phyloP scores from a whole-genome alignment of 441 rosid species.

The Cnidoscolus chayamansa region DNA sequence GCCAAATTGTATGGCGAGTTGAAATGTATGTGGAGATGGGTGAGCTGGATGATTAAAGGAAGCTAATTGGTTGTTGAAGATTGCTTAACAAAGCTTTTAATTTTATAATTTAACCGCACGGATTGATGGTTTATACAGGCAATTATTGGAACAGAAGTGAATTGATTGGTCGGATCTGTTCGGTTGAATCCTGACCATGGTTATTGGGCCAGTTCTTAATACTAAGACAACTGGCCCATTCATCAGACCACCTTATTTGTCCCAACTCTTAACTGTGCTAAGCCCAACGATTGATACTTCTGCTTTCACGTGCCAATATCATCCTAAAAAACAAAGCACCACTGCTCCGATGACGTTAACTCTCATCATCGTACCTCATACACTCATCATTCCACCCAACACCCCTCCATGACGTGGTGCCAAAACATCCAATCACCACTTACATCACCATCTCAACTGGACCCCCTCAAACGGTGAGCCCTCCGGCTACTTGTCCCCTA shows the following conservation, averaged over 20 bases:
- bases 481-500: slow-evolving; percentile 44
- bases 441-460: slow-evolving; percentile 18
- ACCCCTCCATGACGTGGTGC: slow-evolving; percentile 30
- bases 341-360: slow-evolving; percentile 23
- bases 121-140: too few relatives aligned
- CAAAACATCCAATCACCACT: background rate
- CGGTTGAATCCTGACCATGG: slow-evolving; percentile 50
- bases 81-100: background rate
- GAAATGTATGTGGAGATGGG: background rate
- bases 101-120: too few relatives aligned
- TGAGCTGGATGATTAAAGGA: slow-evolving; percentile 7
- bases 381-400: slow-evolving; percentile 31
- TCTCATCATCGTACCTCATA: slow-evolving; percentile 33
- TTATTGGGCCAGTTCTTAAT: slow-evolving; percentile 37
- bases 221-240: slow-evolving; percentile 29
- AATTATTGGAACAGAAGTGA: too few relatives aligned
- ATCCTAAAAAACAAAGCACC: too few relatives aligned
- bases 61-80: background rate
- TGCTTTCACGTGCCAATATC: background rate
- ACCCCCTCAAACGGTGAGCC: background rate
- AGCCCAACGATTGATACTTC: too few relatives aligned
- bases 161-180: too few relatives aligned
- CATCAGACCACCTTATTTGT: slow-evolving; percentile 29
- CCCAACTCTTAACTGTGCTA: too few relatives aligned
- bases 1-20: background rate